Evolutionary conservation across 2,329 filamentous ascomycete species (phyloP).

Genomic region (Botrytis elliptica): DNA sequence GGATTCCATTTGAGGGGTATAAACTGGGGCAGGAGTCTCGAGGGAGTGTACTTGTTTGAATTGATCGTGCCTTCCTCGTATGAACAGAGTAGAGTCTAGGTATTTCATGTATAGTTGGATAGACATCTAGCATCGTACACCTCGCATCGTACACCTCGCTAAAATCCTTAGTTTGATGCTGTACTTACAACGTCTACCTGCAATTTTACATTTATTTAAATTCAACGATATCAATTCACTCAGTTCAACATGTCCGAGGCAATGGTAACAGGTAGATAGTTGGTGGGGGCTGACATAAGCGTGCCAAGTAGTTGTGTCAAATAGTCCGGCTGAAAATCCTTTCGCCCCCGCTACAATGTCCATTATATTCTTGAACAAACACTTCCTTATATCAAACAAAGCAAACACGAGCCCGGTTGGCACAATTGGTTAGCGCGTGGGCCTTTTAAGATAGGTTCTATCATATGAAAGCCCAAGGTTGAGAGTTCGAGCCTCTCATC

Average conservation of each 20-base stretch:
- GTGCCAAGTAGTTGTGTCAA: background rate
- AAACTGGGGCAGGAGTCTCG: background rate
- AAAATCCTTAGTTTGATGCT: background rate
- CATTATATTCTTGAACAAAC: background rate
- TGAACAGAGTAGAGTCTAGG: background rate
- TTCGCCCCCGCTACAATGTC: accelerated
- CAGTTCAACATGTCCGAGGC: background rate
- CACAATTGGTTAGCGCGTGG: slow-evolving; percentile 30
- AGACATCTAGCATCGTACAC: background rate
- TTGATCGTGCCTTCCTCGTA: background rate
- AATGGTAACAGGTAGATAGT: background rate
- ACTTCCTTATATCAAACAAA: background rate
- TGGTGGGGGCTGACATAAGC: slow-evolving; percentile 2
- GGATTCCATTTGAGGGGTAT: background rate
- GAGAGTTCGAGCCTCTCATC: slow-evolving; percentile 26
- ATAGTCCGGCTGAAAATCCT: background rate
- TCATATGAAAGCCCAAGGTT: slow-evolving; percentile 24
- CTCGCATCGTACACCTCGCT: background rate
- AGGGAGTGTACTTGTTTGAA: background rate
- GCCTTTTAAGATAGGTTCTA: slow-evolving; percentile 21
- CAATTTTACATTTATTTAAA: background rate
- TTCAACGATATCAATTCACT: background rate
- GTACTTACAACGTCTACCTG: background rate
- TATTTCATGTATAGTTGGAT: background rate
- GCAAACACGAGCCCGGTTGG: slow-evolving; percentile 17